Evolutionary conservation across 163 green algal species (phyloP), one percentile per base, ranked within the genome.

Genomic region (Trebouxia gelatinosa): DNA sequence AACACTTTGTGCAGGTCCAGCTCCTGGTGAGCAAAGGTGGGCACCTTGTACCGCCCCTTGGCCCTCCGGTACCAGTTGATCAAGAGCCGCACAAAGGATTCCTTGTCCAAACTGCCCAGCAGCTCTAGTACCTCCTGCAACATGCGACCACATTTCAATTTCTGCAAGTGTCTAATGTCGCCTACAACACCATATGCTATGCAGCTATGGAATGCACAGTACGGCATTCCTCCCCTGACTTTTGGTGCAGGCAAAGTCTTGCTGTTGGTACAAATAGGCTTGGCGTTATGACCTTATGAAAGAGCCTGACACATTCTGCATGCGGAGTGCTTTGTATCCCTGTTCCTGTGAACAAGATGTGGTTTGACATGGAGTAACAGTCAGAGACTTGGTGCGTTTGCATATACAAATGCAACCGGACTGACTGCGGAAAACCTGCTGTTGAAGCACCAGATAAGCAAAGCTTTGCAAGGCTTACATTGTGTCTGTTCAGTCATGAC

Each of bases 1-100:
- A 92, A 92, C 3, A 89, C 82, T 66, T 58, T 82, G 67, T 85
- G 74, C 48, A 93, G 82, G 80, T 93, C 86, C 35, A 93, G 82
- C 75, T 92, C 87, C 54, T 75, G 76, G 37, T 90, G 83, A 16
- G 89, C 86, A 80, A 93, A 93, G 54, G 84, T 87, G 76, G 88
- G 88, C 23, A 90, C 78, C 83, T 93, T 93, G 84, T 88, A 93
- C 67, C 85, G 87, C 39, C 87, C 85, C 59, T 82, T 80, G 29
- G 85, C 64, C 1, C 84, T 77, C 29, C 79, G 79, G 43, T 87
- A 81, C 71, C 85, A 91, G 78, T 91, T 91, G 70, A 78, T 81
- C 32, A 89, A 59, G 75, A 91, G 67, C 11, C 43, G 83, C 1
- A 67, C 78, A 34, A 91, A 86, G 26, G 65, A 28, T 21, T 88